Conservation (phyloP, 441 rosid species). For the Adansonia rubrostipa region DNA sequence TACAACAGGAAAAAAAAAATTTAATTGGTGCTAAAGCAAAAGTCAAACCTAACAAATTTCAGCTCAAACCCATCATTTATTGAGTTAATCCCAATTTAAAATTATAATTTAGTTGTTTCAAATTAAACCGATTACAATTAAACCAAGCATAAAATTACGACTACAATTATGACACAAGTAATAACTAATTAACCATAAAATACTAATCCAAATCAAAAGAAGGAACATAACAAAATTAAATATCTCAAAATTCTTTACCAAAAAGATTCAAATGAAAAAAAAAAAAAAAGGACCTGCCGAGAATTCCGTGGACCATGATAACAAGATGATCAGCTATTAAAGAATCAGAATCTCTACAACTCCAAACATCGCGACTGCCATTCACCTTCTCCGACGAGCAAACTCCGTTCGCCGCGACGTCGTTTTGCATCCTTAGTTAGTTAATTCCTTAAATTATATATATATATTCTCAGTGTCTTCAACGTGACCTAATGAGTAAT, state of each 20-base stretch:
- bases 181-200: background rate
- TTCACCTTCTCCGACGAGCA: constrained; percentile 65
- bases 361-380: constrained; percentile 79
- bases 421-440: constrained; percentile 47
- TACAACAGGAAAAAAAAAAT: background rate
- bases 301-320: constrained; percentile 92
- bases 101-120: background rate
- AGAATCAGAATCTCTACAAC: constrained; percentile 61
- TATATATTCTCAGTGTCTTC: no score
- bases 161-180: background rate
- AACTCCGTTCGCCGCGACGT: constrained; percentile 48
- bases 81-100: background rate
- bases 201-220: background rate
- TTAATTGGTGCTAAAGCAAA: background rate
- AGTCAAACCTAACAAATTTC: background rate
- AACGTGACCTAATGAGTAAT: no score
- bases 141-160: background rate
- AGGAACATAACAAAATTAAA: background rate
- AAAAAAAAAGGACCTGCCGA: constrained; percentile 46
- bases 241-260: background rate
- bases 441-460: no score
- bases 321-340: constrained; percentile 92
- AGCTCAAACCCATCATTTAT: background rate
- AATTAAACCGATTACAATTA: background rate
- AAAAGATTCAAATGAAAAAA: background rate